Percentiles rank a stretch among this genome's conserved stretches.
Evolutionary conservation across 148 eudicot genomes (phyloP).

Genomic region (Vaccinium macrocarpon): DNA sequence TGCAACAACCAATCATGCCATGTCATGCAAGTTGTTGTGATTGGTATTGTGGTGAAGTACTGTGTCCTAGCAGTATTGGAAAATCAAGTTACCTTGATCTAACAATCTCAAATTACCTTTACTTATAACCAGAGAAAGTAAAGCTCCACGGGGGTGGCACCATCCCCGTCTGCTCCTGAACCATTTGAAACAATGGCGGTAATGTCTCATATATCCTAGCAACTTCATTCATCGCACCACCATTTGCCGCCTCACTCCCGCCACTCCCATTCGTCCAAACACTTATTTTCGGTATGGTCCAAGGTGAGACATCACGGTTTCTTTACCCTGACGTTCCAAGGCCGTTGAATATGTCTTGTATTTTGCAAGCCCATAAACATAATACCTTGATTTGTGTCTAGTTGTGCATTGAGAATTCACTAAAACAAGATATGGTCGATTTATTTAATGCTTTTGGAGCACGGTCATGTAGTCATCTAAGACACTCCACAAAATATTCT

Average conservation of each 20-base stretch:
- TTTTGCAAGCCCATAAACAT: background rate
- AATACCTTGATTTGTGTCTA: background rate
- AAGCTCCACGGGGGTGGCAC: slow-evolving; percentile 39
- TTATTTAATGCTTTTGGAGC: too few species aligned
- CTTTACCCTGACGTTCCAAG: too few species aligned
- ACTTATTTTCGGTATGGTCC: slow-evolving; percentile 50
- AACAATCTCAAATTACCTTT: too few species aligned
- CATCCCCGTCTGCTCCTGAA: slow-evolving; percentile 50
- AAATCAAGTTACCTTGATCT: too few species aligned
- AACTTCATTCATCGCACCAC: slow-evolving; percentile 46
- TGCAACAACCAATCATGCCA: too few species aligned
- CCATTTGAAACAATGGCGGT: slow-evolving; percentile 54
- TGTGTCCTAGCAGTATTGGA: too few species aligned
- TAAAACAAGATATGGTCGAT: too few species aligned
- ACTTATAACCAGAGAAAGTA: background rate
- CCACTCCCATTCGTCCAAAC: slow-evolving; percentile 51
- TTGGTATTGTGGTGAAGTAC: too few species aligned
- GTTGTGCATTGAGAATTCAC: background rate
- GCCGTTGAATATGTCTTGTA: background rate
- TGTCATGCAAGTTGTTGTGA: too few species aligned
- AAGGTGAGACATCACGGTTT: too few species aligned
- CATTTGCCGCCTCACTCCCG: slow-evolving; percentile 29
- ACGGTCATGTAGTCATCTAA: too few species aligned
- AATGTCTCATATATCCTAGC: slow-evolving; percentile 42
- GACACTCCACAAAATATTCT: too few species aligned